Base-by-base conservation (phyloP, 495 filamentous ascomycete species). In the Tuber indicum region DNA sequence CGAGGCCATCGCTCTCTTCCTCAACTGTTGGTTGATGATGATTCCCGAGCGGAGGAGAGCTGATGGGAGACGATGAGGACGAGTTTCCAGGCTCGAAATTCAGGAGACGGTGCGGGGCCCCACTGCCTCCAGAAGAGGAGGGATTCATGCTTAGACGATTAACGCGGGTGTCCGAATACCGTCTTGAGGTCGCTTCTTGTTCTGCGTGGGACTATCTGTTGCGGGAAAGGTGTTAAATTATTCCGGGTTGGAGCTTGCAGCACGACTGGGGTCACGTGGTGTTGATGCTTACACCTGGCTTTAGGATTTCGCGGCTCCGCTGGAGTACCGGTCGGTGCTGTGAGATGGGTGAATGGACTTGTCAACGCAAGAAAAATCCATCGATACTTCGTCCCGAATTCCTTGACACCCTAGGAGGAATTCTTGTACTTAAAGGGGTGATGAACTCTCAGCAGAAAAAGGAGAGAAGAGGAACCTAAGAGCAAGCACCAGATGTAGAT, bases 41-140 rank as follows among this genome's bases (percentile, higher is more conserved):
- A 41, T 49, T 71, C 10, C 70, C 41, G 8, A 73, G 70, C 6
- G 72, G 75, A 36, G 72, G 76, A 46, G 72, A 19, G n/a, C n/a
- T n/a, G 4, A 47, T 39, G 5, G 73, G 39, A 9, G 73, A 58
- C n/a, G 70, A 49, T 21, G 44, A 36, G 0, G 77, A 74, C 16
- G 72, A 75, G 45, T 72, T 70, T 26, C 26, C 14, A 36, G 58
- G 14, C 76, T 76, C 77, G 44, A 79, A 71, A 41, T 47, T 76
- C 70, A 79, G 58, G n/a, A 79, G 78, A 36, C 77, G 78, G 21
- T 71, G 73, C 10, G 77, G 70, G 72, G n/a, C 72, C 6, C 58
- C 26, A 66, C 58, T 66, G 58, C 49, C 73, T 6, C 49, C 44
- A 14, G 78, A 66, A 47, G 74, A 47, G 44, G 71, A 71, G 9